phyloP scores from a whole-genome alignment of 306 rosid species.

The Glycine soja region DNA sequence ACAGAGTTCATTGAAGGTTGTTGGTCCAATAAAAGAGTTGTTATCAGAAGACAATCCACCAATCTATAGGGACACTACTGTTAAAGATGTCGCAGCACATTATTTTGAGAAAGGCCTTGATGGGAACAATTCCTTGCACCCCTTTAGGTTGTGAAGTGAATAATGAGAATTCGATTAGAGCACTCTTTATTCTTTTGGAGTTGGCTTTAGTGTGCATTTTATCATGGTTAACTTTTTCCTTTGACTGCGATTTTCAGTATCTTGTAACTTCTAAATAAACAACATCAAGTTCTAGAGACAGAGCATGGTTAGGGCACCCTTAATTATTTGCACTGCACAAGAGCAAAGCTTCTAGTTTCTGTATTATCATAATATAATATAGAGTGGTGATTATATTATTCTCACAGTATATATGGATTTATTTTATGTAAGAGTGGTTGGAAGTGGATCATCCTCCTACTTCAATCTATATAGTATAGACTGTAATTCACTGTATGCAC shows the following conservation, averaged over 20 bases:
- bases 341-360: too few species aligned
- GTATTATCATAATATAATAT: too few species aligned
- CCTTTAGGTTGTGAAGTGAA: slow-evolving; percentile 28
- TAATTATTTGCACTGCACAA: too few species aligned
- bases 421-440: too few species aligned
- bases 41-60: slow-evolving; percentile 58
- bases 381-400: too few species aligned
- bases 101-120: slow-evolving; percentile 44
- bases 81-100: slow-evolving; percentile 31
- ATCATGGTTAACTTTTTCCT: background rate
- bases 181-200: background rate
- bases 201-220: background rate
- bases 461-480: too few species aligned
- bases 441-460: too few species aligned
- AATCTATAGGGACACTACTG: slow-evolving; percentile 43
- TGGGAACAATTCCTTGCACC: slow-evolving; percentile 39
- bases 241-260: background rate
- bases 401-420: too few species aligned
- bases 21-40: slow-evolving; percentile 64
- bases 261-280: background rate
- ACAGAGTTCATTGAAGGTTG: background rate
- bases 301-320: background rate
- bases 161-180: background rate
- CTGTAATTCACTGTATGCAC: too few species aligned
- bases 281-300: slow-evolving; percentile 19